A percentile compares a stretch with the other conserved stretches of the same genome.
These are phyloP conservation scores for Verbena officinalis DNA, from an alignment of 257 asterid species.

Conservation along the genomic window DNA sequence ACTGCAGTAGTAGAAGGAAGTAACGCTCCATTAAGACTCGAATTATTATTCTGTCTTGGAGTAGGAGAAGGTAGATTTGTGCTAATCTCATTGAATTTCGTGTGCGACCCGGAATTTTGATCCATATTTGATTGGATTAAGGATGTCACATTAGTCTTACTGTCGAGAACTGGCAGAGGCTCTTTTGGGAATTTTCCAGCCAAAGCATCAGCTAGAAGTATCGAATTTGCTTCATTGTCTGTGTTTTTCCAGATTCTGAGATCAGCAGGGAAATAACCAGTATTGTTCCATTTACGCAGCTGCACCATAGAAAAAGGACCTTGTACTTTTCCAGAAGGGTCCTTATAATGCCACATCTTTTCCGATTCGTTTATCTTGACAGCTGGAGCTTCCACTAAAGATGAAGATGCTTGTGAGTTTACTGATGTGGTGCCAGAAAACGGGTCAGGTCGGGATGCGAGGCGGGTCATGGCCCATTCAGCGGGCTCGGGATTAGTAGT, in stretches of 20 bases:
- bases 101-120: conserved; percentile 38
- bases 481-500: conserved; percentile 41
- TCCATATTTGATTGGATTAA: conserved; percentile 35
- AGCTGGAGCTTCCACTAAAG: conserved; percentile 42
- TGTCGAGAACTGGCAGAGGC: conserved; percentile 41
- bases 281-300: conserved; percentile 89
- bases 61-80: conserved; percentile 81
- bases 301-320: conserved; percentile 94
- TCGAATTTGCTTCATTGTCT: conserved; percentile 58
- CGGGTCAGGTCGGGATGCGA: conserved; percentile 49
- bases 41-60: conserved; percentile 53
- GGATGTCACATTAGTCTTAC: conserved; percentile 36
- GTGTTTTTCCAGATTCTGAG: conserved; percentile 74
- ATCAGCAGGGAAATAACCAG: conserved; percentile 87
- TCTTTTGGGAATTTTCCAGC: conserved; percentile 71
- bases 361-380: conserved; percentile 80
- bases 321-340: conserved; percentile 94
- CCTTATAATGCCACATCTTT: conserved; percentile 87
- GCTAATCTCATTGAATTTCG: conserved; percentile 43
- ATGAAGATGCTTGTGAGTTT: conserved; percentile 46
- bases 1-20: conserved; percentile 53
- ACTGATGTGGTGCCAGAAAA: conserved; percentile 44
- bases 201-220: conserved; percentile 76
- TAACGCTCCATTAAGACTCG: conserved; percentile 37
- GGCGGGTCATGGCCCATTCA: conserved; percentile 44